Evolutionary conservation across 163 green algal genomes (phyloP).

Genomic region (Chlamydomonas reinhardtii): DNA sequence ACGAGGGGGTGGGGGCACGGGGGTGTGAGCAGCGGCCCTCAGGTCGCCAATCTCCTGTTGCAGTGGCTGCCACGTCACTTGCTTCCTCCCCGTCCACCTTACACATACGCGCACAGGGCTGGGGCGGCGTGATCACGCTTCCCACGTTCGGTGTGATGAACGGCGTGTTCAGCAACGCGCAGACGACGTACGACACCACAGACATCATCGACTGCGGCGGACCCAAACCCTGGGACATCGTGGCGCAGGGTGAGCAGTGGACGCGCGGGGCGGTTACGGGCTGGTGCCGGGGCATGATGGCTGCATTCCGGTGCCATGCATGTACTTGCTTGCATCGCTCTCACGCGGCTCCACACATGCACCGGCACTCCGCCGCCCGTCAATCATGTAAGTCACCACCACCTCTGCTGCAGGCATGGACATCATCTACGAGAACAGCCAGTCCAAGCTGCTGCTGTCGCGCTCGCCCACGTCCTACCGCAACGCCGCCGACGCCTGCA

Average conservation of each 20-base stretch:
- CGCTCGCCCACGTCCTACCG: background rate
- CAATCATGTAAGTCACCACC: too few relatives aligned
- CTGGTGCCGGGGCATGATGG: too few relatives aligned
- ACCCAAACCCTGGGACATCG: slow-evolving; percentile 10
- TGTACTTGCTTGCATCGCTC: too few relatives aligned
- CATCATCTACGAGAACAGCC: slow-evolving; percentile 6
- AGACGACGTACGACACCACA: background rate
- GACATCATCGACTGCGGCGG: slow-evolving; percentile 15
- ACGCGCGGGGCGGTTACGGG: too few relatives aligned
- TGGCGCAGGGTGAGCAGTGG: background rate
- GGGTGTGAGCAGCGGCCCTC: too few relatives aligned
- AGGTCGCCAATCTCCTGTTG: too few relatives aligned
- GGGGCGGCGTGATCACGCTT: background rate
- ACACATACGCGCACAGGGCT: background rate
- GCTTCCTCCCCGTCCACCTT: too few relatives aligned
- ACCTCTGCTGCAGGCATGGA: background rate
- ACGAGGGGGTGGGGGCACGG: too few relatives aligned
- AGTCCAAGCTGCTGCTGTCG: slow-evolving; percentile 7
- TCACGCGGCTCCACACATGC: too few relatives aligned
- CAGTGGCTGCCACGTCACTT: too few relatives aligned
- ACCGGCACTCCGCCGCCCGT: too few relatives aligned
- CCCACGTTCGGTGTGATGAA: slow-evolving; percentile 20
- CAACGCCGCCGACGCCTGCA: slow-evolving; percentile 1
- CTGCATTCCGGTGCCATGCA: too few relatives aligned
- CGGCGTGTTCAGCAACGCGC: slow-evolving; percentile 1